Evolutionary conservation across 768 basidiomycete genomes (phyloP).

Genomic region (Podaxis rugospora): DNA sequence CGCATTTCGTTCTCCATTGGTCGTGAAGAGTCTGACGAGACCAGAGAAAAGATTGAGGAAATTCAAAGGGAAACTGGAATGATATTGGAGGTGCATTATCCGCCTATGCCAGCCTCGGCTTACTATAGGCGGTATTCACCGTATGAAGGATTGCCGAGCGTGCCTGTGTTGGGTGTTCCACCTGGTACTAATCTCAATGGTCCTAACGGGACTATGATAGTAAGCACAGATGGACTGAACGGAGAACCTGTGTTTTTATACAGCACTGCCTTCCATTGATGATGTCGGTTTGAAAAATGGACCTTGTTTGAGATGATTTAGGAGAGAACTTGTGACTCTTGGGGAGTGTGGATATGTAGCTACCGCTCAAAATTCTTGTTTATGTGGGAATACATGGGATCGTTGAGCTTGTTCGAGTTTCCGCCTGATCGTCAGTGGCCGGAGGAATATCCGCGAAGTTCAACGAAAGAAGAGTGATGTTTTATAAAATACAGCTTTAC

Average conservation of each 20-base stretch:
- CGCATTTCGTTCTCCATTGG: conserved; percentile 4
- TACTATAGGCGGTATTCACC: conserved; percentile 9
- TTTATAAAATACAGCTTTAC: too few species aligned
- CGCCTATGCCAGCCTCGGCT: background rate
- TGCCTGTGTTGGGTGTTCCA: conserved; percentile 1
- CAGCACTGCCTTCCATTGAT: conserved; percentile 5
- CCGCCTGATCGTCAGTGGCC: too few species aligned
- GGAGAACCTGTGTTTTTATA: conserved; percentile 11
- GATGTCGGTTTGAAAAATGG: background rate
- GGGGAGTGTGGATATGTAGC: too few species aligned
- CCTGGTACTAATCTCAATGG: background rate
- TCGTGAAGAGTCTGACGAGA: background rate
- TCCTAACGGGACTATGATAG: background rate
- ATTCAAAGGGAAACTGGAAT: conserved; percentile 4
- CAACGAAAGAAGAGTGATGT: too few species aligned
- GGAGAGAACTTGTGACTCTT: background rate
- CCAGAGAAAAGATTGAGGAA: background rate
- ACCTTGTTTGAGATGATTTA: background rate
- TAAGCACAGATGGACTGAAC: background rate
- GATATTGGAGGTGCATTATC: conserved; percentile 8
- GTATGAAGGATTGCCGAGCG: conserved; percentile 9
- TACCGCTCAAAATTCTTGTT: too few species aligned
- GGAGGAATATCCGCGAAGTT: too few species aligned
- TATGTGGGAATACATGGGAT: too few species aligned
- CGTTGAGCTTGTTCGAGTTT: too few species aligned